Percentiles rank a stretch among this genome's conserved stretches.
Conservation (phyloP, 352 stramenopile genomes). For the Blastocystis sp. region DNA sequence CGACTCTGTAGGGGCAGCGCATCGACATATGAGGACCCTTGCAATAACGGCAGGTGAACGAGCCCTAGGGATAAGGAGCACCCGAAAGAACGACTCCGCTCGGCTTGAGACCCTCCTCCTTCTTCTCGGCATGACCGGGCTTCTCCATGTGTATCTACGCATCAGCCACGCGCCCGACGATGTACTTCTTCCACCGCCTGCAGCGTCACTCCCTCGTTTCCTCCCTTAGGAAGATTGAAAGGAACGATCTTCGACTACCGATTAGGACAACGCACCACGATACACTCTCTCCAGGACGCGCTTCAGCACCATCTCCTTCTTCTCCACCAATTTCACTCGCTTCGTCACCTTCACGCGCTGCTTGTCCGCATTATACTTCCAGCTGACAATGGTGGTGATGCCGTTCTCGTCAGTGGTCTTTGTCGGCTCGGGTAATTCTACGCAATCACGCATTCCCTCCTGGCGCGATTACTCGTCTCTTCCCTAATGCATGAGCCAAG, state of each 20-base stretch:
- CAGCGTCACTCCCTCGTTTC: conserved; percentile 57
- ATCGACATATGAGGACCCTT: conserved; percentile 53
- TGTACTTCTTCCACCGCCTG: conserved; percentile 9
- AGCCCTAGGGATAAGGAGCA: conserved; percentile 3
- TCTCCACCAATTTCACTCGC: background rate
- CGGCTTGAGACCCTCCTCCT: background rate
- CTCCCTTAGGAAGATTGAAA: conserved; percentile 27
- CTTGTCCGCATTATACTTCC: conserved; percentile 22
- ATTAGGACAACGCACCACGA: background rate
- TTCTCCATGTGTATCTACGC: conserved; percentile 52
- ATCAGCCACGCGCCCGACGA: background rate
- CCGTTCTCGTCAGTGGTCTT: conserved; percentile 53
- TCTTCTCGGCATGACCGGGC: conserved; percentile 12
- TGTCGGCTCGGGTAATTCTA: conserved; percentile 41
- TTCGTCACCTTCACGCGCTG: conserved; percentile 37
- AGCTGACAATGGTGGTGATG: conserved; percentile 46
- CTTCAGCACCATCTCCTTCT: conserved; percentile 1
- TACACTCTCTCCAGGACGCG: conserved; percentile 51
- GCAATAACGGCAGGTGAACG: conserved; percentile 28
- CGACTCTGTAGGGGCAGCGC: conserved; percentile 25
- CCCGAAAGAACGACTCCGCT: background rate
- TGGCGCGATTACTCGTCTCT: background rate
- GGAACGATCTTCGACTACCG: conserved; percentile 45
- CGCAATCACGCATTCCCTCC: background rate
- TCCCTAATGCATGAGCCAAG: background rate